Evolutionary conservation across 306 rosid genomes (phyloP), one percentile per base, ranked within the genome.

Genomic region (Prinsepia uniflora): DNA sequence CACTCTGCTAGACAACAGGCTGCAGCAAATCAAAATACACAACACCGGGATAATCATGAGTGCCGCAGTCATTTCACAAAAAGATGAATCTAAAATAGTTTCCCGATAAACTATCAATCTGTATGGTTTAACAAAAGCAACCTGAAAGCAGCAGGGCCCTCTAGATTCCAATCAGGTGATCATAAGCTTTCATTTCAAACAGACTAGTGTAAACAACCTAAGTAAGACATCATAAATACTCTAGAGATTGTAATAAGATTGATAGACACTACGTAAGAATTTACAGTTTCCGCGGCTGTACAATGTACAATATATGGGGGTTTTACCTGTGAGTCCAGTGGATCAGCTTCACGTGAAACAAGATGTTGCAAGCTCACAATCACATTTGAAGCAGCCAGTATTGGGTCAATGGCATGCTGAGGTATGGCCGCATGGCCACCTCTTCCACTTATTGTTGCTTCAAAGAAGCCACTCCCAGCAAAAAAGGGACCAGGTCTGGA

Each of bases 371-470:
- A 83, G 90, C 91, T 90, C 54, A 87, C 81, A 77, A 90, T 82
- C 71, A 90, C 98, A 62, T 85, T 84, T 36, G 98, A 90, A 66
- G 92, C 96, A 5, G 98, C 96, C 81, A 93, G 76, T 67, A 93
- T 72, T 9, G 98, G 96, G 75, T 93, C 98, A 5, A 93, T 81
- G 2, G 96, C 79, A 66, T 79, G 81, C 71, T 93, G 98, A 60
- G 96, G 98, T 81, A 88, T 75, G 78, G 96, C 96, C 3, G 98
- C 98, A 81, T 92, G 96, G 61, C 96, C 98, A 52, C 98, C 98
- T 69, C 80, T 88, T 48, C 98, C 98, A 10, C 82, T 82, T 65
- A 92, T 83, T 40, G 65, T 86, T 15, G 96, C 98, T 83, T 90
- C 96, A 81, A 92, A 92, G 76, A 74, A 52, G 79, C 96, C 96